A percentile compares a stretch with the other conserved stretches of the same genome.
phyloP scores from a whole-genome alignment of 1,284 basidiomycete genomes.

The Tetrapyrgos nigripes region DNA sequence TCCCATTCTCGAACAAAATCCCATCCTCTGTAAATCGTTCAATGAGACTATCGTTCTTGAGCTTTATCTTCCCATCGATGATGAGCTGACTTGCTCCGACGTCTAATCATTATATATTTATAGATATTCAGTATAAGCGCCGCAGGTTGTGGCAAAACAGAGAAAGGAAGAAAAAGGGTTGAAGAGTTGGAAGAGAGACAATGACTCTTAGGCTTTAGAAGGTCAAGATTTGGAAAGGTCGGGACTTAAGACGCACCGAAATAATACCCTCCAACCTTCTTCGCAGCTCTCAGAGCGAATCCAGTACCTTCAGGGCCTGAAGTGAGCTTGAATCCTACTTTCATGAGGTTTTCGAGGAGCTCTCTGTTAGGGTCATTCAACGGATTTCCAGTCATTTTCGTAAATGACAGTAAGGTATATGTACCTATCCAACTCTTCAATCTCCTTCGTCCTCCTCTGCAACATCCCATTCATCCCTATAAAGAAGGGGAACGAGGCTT shows the following conservation, averaged over 20 bases:
- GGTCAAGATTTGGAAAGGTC: neutral
- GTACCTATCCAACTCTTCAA: constrained; percentile 61
- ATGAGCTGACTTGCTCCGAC: constrained; percentile 39
- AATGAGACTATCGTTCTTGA: constrained; percentile 52
- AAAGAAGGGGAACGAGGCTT: constrained; percentile 49
- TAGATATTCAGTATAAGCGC: no score
- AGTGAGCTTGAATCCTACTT: constrained; percentile 65
- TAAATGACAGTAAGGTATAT: constrained; percentile 2
- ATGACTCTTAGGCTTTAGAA: neutral
- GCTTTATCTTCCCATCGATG: constrained; percentile 56
- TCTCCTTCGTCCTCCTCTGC: constrained; percentile 47
- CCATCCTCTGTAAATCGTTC: constrained; percentile 44
- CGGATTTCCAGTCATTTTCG: neutral
- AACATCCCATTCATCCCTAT: constrained; percentile 45
- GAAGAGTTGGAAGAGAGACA: neutral
- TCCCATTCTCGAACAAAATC: constrained; percentile 53
- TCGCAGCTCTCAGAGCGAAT: constrained; percentile 27
- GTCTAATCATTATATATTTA: constrained; percentile 1
- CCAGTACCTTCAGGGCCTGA: constrained; percentile 62
- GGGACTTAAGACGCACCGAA: constrained; percentile 27
- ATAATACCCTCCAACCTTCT: constrained; percentile 47
- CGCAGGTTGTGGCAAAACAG: no score
- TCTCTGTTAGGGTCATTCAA: constrained; percentile 44
- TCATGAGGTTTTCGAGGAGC: constrained; percentile 59
- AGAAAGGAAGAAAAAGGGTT: neutral